Base-by-base conservation (phyloP, 1,284 basidiomycete species). In the Boletus semigastroideus region DNA sequence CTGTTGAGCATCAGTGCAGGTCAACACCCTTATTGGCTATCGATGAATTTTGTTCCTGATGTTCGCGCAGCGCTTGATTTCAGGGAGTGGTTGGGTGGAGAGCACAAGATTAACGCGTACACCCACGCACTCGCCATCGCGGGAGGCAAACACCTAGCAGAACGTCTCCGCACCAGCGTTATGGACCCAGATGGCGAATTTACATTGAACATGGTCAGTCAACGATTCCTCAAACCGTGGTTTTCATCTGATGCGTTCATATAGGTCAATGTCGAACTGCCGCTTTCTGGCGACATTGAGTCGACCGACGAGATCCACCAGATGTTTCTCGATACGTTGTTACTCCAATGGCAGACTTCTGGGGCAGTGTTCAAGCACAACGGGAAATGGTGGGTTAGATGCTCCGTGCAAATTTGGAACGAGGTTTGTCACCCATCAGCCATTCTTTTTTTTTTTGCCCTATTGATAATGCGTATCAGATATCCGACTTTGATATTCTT, bases 31-130 rank as follows among this genome's bases (percentile, higher is more conserved):
- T 22, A n/a, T 16, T 45, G 13, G 19, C 19, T 11, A 36, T 33
- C 28, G 7, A 11, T 3, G n/a, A 33, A 59, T 49, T 20, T 53
- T 68, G 48, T 65, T 60, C 30, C 55, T 65, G 38, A 68, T 25
- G 14, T 41, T 45, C 4, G 40, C 33, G 2, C 49, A 82, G 92
- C 92, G 0, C 67, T 95, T 10, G 78, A 86, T 41, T 95, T 94
- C 72, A 79, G 93, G 25, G 64, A 82, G 46, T 87, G 83, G 79
- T 74, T 95, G 19, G 94, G 93, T 1, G 94, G 94, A 2, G 94
- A 96, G 70, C 73, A 79, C 16, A 79, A 79, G 51, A 93, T 95
- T 55, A 85, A 87, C 62, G 75, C 72, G 5, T 92, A 95, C 68
- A 91, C 83, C 60, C 86, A 86, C 62, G 66, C 76, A 8, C 78